These are phyloP conservation scores for Eimeria nieschulzi DNA, from an alignment of 169 alveolate genomes.

Conservation along the genomic window DNA sequence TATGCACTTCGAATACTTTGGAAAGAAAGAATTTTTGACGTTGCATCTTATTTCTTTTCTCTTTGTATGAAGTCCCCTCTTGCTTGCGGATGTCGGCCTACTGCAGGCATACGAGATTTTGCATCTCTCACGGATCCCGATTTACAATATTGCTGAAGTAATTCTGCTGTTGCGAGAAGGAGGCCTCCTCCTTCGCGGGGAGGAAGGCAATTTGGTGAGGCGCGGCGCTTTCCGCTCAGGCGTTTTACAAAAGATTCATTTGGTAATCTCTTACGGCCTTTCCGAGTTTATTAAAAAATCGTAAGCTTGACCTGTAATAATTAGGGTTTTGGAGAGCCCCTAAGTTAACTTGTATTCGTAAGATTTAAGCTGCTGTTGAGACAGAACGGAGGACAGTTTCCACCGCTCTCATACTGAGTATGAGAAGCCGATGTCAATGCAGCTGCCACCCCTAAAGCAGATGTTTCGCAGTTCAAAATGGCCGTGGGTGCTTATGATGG, in stretches of 20 bases:
- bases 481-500: too few species aligned
- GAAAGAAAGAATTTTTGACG: background rate
- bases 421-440: too few species aligned
- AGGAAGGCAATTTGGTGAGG: conserved; percentile 14
- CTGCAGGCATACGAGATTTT: conserved; percentile 57
- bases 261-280: conserved; percentile 34
- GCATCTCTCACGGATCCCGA: conserved; percentile 42
- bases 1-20: too few species aligned
- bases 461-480: too few species aligned
- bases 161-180: conserved; percentile 49
- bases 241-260: conserved; percentile 31
- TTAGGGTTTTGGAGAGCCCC: too few species aligned
- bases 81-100: background rate
- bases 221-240: conserved; percentile 52
- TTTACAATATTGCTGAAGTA: conserved; percentile 30
- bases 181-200: conserved; percentile 39
- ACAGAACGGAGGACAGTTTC: too few species aligned
- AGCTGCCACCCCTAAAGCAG: too few species aligned
- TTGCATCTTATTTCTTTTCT: background rate
- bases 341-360: too few species aligned
- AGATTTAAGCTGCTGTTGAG: too few species aligned
- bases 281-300: conserved; percentile 42
- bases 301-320: background rate
- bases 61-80: background rate
- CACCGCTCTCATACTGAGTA: too few species aligned